Conservation (phyloP, 305 asterid genomes). For the Salvia sclarea region DNA sequence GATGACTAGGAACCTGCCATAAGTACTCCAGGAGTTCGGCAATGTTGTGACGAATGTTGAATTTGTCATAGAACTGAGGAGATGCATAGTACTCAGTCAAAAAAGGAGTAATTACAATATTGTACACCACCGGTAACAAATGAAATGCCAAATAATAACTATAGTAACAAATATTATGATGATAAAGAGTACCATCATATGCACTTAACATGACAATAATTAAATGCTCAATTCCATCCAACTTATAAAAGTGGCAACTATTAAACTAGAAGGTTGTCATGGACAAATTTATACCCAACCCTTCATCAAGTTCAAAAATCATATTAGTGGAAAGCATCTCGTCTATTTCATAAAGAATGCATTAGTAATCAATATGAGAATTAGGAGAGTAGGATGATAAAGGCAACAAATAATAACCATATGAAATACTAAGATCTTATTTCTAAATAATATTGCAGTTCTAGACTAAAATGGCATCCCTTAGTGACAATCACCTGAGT, state of each 20-base stretch:
- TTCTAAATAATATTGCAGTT: conserved; percentile 1
- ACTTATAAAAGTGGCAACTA: not conserved
- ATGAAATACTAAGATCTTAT: not conserved
- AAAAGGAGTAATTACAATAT: conserved; percentile 10
- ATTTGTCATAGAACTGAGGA: conserved; percentile 95
- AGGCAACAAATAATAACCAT: not conserved
- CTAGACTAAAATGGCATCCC: conserved; percentile 6
- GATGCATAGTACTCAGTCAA: conserved; percentile 35
- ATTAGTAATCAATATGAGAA: not conserved
- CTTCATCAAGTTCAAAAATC: not conserved
- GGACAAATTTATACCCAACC: not conserved
- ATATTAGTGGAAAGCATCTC: not conserved
- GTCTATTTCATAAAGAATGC: not conserved
- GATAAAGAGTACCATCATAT: not conserved
- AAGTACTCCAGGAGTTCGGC: conserved; percentile 96
- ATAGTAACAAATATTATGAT: not conserved
- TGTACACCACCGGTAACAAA: not conserved
- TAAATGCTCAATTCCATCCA: not conserved
- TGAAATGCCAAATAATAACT: not conserved
- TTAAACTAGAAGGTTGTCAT: not conserved
- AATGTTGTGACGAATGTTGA: conserved; percentile 96
- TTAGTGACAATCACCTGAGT: conserved; percentile 71
- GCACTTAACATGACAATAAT: not conserved
- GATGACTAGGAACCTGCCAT: conserved; percentile 98
- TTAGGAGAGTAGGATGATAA: not conserved